phyloP scores from a whole-genome alignment of 2,329 filamentous ascomycete genomes.

The Aureobasidium sp. region DNA sequence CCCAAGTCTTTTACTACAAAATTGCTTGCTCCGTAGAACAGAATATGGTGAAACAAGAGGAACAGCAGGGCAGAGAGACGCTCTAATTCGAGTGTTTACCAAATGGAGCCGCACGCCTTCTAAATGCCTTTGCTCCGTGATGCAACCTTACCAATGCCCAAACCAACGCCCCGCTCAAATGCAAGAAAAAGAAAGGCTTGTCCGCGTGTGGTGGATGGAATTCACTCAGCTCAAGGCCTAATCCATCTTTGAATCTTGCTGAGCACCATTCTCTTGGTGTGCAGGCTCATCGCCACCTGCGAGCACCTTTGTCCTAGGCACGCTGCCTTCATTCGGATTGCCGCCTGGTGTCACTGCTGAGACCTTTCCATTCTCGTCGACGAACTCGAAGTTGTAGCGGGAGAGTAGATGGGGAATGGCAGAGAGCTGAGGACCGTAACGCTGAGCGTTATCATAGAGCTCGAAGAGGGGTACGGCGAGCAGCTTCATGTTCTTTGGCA shows the following conservation, averaged over 20 bases:
- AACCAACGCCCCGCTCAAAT: constrained; percentile 12
- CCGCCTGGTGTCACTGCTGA: constrained; percentile 76
- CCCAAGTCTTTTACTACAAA: background rate
- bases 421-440: constrained; percentile 92
- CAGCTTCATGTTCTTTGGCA: constrained; percentile 99
- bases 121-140: background rate
- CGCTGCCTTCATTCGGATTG: constrained; percentile 43
- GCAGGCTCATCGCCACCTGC: constrained; percentile 46
- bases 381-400: constrained; percentile 94
- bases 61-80: background rate
- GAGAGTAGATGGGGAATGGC: constrained; percentile 93
- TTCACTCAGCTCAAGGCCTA: background rate
- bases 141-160: background rate
- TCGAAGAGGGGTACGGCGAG: constrained; percentile 95
- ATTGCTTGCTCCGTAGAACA: background rate
- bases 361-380: constrained; percentile 85
- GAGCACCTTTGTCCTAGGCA: constrained; percentile 60
- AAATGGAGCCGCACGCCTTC: background rate
- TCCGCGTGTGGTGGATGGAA: background rate
- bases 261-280: background rate
- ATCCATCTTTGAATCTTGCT: constrained; percentile 7
- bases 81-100: background rate
- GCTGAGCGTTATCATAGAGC: constrained; percentile 91
- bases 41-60: background rate
- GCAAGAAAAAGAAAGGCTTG: constrained; percentile 1